phyloP scores from a whole-genome alignment of 2,329 filamentous ascomycete genomes.

The Ophiocordyceps sinensis region DNA sequence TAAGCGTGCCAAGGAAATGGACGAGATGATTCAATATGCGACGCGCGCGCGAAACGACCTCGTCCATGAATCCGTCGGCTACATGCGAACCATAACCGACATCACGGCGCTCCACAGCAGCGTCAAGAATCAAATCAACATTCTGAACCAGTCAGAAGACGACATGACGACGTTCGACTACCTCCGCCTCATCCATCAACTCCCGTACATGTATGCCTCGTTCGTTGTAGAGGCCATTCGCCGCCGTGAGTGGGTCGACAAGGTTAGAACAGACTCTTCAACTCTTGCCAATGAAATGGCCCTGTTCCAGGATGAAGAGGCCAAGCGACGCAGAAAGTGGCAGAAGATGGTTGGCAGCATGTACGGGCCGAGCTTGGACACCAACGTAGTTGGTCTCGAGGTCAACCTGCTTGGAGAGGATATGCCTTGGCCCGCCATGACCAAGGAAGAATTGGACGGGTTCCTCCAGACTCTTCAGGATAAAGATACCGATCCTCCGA shows the following conservation, averaged over 20 bases:
- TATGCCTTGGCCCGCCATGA: conserved; percentile 64
- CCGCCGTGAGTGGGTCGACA: conserved; percentile 81
- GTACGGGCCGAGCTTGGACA: conserved; percentile 53
- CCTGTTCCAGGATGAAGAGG: conserved; percentile 81
- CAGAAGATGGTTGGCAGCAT: conserved; percentile 68
- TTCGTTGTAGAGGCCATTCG: conserved; percentile 75
- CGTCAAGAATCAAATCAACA: conserved; percentile 57
- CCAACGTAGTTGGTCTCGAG: conserved; percentile 62
- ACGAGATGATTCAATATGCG: conserved; percentile 41
- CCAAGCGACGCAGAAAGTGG: conserved; percentile 80
- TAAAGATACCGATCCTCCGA: conserved; percentile 48
- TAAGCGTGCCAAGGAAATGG: conserved; percentile 44
- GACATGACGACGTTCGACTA: conserved; percentile 70
- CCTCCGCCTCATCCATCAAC: conserved; percentile 62
- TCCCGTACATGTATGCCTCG: conserved; percentile 82
- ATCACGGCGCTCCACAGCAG: conserved; percentile 63
- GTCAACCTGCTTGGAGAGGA: conserved; percentile 72
- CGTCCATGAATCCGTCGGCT: conserved; percentile 48
- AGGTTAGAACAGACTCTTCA: conserved; percentile 75
- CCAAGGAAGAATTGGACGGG: conserved; percentile 60
- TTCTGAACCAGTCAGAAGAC: conserved; percentile 58
- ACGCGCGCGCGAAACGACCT: conserved; percentile 54
- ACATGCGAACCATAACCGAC: conserved; percentile 71
- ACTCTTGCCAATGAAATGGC: conserved; percentile 88
- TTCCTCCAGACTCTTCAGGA: conserved; percentile 54